Conservation (phyloP, 495 filamentous ascomycete species). For the Niebla homalea region DNA sequence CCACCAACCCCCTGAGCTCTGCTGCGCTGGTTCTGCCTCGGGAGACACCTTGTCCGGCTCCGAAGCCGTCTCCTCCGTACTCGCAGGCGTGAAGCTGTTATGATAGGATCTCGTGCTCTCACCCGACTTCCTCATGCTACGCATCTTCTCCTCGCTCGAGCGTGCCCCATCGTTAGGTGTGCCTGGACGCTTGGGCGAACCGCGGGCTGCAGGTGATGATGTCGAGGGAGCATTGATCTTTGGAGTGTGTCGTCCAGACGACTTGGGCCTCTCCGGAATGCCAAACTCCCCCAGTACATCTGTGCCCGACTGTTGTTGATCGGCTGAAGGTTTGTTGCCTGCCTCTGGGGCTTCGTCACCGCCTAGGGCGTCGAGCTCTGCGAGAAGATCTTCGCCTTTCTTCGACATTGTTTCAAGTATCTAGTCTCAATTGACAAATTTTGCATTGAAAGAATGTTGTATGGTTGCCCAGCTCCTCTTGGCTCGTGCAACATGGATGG, state of each 20-base stretch:
- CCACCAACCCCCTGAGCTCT: conserved; percentile 54
- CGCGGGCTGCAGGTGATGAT: conserved; percentile 29
- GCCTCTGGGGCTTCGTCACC: conserved; percentile 37
- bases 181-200: conserved; percentile 45
- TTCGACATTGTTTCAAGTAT: conserved; percentile 29
- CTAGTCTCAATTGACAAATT: too few species aligned
- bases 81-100: conserved; percentile 31
- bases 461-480: too few species aligned
- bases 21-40: conserved; percentile 20
- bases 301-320: conserved; percentile 36
- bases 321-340: conserved; percentile 25
- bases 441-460: too few species aligned
- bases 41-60: conserved; percentile 18
- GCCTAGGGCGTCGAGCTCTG: conserved; percentile 65
- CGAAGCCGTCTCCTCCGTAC: conserved; percentile 20
- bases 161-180: conserved; percentile 27
- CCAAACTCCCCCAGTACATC: conserved; percentile 82
- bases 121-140: conserved; percentile 48
- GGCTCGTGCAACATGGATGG: conserved; percentile 27
- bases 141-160: conserved; percentile 47
- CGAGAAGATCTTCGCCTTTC: conserved; percentile 61
- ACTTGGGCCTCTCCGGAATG: conserved; percentile 54
- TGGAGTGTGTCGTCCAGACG: conserved; percentile 66
- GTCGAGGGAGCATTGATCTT: conserved; percentile 30
- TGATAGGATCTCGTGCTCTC: conserved; percentile 62